Evolutionary conservation across 75 land plant genomes (phyloP), one percentile per base, ranked within the genome.

Genomic region (Picea glauca): DNA sequence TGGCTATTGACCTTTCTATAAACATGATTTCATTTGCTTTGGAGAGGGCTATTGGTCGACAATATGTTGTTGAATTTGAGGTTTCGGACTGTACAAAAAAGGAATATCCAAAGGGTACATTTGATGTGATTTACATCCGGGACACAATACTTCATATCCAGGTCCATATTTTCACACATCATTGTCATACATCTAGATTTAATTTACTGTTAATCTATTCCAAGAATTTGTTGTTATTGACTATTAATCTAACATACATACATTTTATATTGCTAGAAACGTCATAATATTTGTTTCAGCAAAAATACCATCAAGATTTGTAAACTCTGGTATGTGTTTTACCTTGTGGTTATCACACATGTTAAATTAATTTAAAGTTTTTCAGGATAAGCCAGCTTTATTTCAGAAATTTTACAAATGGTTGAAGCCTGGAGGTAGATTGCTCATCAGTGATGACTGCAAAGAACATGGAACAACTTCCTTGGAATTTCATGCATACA

Each of bases 11-110:
- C 78, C 94, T 98, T 43, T 98, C 99, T 33, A 77, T 98, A n/a
- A 98, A 98, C 77, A 98, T 98, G 99, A 76, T 95, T 50, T 98
- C 99, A n/a, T 85, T 98, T 74, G 99, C 99, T 35, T 79, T 98
- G 63, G 99, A 98, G 78, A 87, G 93, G 65, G 95, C 99, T 30
- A 98, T 98, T 80, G 99, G 99, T 30, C 88, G 88, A 58, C 85
- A 91, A 50, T 98, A 91, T 77, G 81, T 94, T 4, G 94, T 95
- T 62, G 94, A 95, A 79, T 98, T 98, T 85, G 99, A 98, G 78
- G 98, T 98, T 54, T 94, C 93, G 59, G 99, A 98, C 62, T 94
- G 98, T 85, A 98, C 96, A 6, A 91, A 80, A 80, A 93, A 87
- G 80, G 58, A 70, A 43, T 98, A 86, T 78, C 93, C 94, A 58